These are phyloP conservation scores for Mallotus japonicus DNA, from an alignment of 441 rosid genomes.

Conservation along the genomic window DNA sequence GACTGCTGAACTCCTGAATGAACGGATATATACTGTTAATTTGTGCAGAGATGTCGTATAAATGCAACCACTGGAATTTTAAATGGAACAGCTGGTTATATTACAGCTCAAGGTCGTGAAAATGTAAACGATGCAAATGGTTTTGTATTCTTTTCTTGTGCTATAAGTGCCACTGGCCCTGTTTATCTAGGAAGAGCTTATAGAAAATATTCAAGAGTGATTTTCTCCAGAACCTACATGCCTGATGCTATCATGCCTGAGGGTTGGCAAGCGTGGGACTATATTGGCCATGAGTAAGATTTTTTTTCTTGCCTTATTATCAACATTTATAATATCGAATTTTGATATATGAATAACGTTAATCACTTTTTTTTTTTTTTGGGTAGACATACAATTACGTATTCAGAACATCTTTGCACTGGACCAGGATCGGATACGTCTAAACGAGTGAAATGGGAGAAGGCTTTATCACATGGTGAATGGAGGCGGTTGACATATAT, in stretches of 20 bases:
- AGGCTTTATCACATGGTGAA: background rate
- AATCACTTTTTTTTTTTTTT: too few species aligned
- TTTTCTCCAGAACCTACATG: conserved; percentile 36
- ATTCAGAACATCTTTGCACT: background rate
- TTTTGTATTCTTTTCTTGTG: conserved; percentile 39
- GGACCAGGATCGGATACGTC: conserved; percentile 5
- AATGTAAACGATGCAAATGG: conserved; percentile 25
- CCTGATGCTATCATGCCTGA: conserved; percentile 24
- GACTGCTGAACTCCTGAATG: too few species aligned
- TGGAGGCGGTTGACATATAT: background rate
- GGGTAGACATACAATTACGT: background rate
- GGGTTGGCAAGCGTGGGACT: conserved; percentile 54
- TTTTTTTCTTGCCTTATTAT: background rate
- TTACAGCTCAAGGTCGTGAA: conserved; percentile 48
- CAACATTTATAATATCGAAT: background rate
- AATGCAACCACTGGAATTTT: conserved; percentile 8
- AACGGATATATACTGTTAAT: too few species aligned
- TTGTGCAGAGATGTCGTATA: conserved; percentile 23
- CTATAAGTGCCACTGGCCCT: conserved; percentile 24
- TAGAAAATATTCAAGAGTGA: conserved; percentile 40
- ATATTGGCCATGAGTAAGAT: conserved; percentile 43
- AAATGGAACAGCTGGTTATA: conserved; percentile 20
- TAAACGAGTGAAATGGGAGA: conserved; percentile 20
- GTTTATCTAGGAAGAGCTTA: conserved; percentile 52
- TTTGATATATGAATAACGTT: too few species aligned